Evolutionary conservation across 495 filamentous ascomycete genomes (phyloP), one percentile per base, ranked within the genome.

Genomic region (Barbatosphaeria neglecta): DNA sequence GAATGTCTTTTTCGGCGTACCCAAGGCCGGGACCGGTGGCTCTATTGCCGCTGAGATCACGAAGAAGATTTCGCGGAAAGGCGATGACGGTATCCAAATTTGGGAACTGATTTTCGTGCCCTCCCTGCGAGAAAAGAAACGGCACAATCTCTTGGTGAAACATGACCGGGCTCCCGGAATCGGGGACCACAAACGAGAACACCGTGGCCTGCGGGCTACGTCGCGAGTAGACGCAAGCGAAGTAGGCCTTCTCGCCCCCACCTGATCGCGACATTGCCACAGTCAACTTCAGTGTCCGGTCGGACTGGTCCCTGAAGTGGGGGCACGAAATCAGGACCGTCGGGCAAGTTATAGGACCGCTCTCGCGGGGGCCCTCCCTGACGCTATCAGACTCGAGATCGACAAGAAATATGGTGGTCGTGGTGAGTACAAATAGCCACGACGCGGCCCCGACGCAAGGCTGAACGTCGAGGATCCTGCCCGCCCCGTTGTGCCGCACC

Each of bases 261-360:
- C 61, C 33, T 24, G 50, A 54, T 2, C 57, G 40, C 3, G 41
- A 50, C 0, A 49, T 50, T 8, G 60, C 61, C n/a, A 65, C 54
- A 10, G 61, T 51, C 4, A 72, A 46, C 43, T 50, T 55, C 42
- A 74, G 53, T 9, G 58, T 62, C 18, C 43, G 50, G 47, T 66
- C 62, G 48, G 53, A 55, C 39, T 39, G 39, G 42, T 68, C 62
- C 44, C 63, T 66, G 45, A 67, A 73, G 57, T 80, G 77, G 2
- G 58, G 58, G 47, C 67, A 71, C 6, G 67, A 69, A 0, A 66
- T 28, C 18, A 70, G 8, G 39, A 41, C 22, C 4, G 22, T 41
- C 18, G 4, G 39, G 8, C 20, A 22, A 2, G 3, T 41, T 6
- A n/a, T 15, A n/a, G n/a, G n/a, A n/a, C n/a, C n/a, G n/a, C n/a